Percentiles rank a stretch among this genome's conserved stretches.
Conservation (phyloP, 2,329 filamentous ascomycete genomes). For the Pseudogymnoascus sp. region DNA sequence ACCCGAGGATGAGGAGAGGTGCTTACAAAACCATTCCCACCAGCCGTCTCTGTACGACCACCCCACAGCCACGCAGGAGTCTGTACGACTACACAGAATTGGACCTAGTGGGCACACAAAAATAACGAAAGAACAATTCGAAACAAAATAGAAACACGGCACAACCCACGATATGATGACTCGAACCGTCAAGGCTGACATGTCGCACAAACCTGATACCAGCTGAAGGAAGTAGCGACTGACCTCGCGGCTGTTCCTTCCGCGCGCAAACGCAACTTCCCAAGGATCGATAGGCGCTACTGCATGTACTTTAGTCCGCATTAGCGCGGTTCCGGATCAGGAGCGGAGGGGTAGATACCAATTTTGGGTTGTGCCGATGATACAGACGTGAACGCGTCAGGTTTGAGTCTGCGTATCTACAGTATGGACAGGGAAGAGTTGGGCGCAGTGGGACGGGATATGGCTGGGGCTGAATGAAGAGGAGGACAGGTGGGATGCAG, state of each 20-base stretch:
- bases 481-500: not conserved
- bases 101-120: not conserved
- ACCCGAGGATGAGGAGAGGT: not conserved
- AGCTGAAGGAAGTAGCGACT: not conserved
- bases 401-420: not conserved
- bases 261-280: not conserved
- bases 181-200: not conserved
- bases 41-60: not conserved
- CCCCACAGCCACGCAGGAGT: not conserved
- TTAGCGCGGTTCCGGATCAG: not conserved
- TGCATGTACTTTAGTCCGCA: not conserved
- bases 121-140: not conserved
- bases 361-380: not conserved
- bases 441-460: not conserved
- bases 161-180: not conserved
- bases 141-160: constrained; percentile 6
- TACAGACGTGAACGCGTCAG: not conserved
- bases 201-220: not conserved
- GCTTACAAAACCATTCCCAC: not conserved
- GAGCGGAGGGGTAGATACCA: not conserved
- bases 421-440: not conserved
- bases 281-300: not conserved
- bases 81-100: not conserved
- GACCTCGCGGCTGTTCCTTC: not conserved
- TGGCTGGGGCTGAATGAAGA: not conserved